These are phyloP conservation scores for Sporisorium scitamineum DNA, from an alignment of 1,284 basidiomycete species.

Conservation along the genomic window DNA sequence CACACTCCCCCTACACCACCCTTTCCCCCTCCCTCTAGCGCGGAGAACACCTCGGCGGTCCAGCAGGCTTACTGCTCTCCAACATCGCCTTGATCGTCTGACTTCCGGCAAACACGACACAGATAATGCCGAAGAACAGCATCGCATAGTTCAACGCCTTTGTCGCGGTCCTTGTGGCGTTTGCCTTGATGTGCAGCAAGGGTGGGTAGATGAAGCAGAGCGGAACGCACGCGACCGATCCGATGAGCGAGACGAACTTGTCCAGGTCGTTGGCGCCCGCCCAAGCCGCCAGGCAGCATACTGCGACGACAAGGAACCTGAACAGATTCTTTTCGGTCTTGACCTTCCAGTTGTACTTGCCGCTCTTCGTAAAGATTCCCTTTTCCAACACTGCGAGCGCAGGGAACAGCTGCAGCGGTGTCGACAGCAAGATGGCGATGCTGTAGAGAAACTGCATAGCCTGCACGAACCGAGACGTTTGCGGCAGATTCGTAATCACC, in stretches of 20 bases:
- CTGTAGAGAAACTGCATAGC: conserved; percentile 75
- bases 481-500: conserved; percentile 92
- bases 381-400: conserved; percentile 97
- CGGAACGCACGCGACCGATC: conserved; percentile 93
- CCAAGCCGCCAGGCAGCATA: conserved; percentile 83
- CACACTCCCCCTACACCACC: not conserved
- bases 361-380: conserved; percentile 83
- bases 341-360: conserved; percentile 79
- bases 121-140: conserved; percentile 84
- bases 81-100: conserved; percentile 74
- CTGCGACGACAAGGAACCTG: conserved; percentile 80
- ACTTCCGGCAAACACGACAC: conserved; percentile 83
- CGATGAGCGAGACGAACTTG: conserved; percentile 95
- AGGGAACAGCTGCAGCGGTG: conserved; percentile 91
- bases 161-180: conserved; percentile 78
- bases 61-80: conserved; percentile 23
- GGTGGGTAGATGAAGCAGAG: conserved; percentile 92
- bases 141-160: conserved; percentile 82
- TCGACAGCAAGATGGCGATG: conserved; percentile 90
- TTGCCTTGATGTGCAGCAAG: conserved; percentile 88
- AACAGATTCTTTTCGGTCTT: conserved; percentile 92
- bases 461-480: conserved; percentile 87
- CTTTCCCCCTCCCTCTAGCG: not conserved
- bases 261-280: conserved; percentile 89
- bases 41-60: conserved; percentile 37